A percentile compares a stretch with the other conserved stretches of the same genome.
Evolutionary conservation across 768 basidiomycete genomes (phyloP).

Genomic region (Ramaria sp.): DNA sequence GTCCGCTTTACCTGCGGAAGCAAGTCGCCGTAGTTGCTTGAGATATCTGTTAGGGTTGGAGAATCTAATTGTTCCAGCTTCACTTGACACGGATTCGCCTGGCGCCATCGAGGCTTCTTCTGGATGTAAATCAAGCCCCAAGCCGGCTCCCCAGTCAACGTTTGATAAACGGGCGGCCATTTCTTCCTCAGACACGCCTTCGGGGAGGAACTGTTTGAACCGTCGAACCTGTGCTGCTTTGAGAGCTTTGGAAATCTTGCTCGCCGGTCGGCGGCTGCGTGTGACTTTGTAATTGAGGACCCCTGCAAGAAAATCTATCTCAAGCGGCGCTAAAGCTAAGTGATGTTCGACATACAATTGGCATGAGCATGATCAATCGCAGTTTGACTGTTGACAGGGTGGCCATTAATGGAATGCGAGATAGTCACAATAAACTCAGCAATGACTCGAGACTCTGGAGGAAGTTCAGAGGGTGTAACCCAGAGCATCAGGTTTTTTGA

Average conservation of each 20-base stretch:
- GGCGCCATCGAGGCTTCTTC: conserved; percentile 32
- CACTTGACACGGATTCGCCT: conserved; percentile 26
- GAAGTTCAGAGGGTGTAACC: conserved; percentile 44
- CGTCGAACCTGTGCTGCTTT: conserved; percentile 16
- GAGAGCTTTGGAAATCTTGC: conserved; percentile 27
- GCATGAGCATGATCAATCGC: conserved; percentile 23
- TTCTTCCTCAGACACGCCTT: conserved; percentile 12
- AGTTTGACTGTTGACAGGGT: conserved; percentile 23
- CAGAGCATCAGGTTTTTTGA: conserved; percentile 43
- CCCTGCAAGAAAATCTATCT: conserved; percentile 32
- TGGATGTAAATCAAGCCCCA: neutral
- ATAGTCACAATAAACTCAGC: conserved; percentile 46
- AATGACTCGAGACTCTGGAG: conserved; percentile 28
- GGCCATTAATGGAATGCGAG: conserved; percentile 32
- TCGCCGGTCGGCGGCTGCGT: conserved; percentile 22
- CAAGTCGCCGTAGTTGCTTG: conserved; percentile 32
- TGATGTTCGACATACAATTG: conserved; percentile 19
- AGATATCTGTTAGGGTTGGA: conserved; percentile 24
- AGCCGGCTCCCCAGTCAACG: conserved; percentile 2
- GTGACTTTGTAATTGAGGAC: conserved; percentile 45
- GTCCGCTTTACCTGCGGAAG: conserved; percentile 33
- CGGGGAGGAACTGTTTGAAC: conserved; percentile 1
- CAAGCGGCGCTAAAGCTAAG: neutral
- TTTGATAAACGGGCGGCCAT: conserved; percentile 12
- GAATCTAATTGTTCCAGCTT: conserved; percentile 21